Percentiles rank a stretch among this genome's conserved stretches.
Conservation (phyloP, 495 filamentous ascomycete genomes). For the Physcia stellaris region DNA sequence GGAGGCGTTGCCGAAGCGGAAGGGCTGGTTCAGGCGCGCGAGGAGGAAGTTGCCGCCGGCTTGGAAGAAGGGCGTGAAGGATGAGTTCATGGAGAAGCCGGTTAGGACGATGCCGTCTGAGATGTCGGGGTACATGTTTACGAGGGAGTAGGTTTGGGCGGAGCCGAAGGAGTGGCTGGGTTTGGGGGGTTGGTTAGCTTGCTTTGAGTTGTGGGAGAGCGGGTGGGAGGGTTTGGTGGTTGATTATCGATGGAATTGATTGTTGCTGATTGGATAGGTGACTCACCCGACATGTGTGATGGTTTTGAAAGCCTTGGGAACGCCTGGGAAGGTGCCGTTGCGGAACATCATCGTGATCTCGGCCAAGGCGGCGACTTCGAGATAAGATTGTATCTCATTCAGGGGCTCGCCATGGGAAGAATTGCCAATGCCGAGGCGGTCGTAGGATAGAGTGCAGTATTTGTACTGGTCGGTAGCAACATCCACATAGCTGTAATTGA, state of each 20-base stretch:
- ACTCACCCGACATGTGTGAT: slow-evolving; percentile 44
- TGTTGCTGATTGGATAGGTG: too few relatives aligned
- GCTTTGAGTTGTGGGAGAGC: too few relatives aligned
- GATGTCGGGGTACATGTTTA: slow-evolving; percentile 32
- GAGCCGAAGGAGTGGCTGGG: slow-evolving; percentile 37
- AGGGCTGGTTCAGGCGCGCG: slow-evolving; percentile 29
- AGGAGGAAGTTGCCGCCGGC: slow-evolving; percentile 32
- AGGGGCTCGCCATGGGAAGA: slow-evolving; percentile 42
- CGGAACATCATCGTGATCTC: slow-evolving; percentile 35
- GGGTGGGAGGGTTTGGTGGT: too few relatives aligned
- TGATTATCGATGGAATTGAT: too few relatives aligned
- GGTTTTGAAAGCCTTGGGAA: slow-evolving; percentile 26
- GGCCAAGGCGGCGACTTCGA: slow-evolving; percentile 37
- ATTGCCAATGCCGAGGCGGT: slow-evolving; percentile 43
- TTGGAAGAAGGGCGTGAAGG: slow-evolving; percentile 22
- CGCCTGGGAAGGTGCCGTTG: slow-evolving; percentile 22
- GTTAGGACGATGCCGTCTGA: slow-evolving; percentile 45
- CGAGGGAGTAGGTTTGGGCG: slow-evolving; percentile 26
- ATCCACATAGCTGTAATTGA: slow-evolving; percentile 43
- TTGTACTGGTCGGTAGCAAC: slow-evolving; percentile 36
- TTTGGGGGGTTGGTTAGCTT: too few relatives aligned
- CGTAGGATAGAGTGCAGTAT: slow-evolving; percentile 40
- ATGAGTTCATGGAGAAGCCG: slow-evolving; percentile 34
- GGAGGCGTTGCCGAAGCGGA: slow-evolving; percentile 23
- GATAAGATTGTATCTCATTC: slow-evolving; percentile 35